Base-by-base conservation (phyloP, 176 grass and related monocot genomes). In the Calamus simplicifolius region DNA sequence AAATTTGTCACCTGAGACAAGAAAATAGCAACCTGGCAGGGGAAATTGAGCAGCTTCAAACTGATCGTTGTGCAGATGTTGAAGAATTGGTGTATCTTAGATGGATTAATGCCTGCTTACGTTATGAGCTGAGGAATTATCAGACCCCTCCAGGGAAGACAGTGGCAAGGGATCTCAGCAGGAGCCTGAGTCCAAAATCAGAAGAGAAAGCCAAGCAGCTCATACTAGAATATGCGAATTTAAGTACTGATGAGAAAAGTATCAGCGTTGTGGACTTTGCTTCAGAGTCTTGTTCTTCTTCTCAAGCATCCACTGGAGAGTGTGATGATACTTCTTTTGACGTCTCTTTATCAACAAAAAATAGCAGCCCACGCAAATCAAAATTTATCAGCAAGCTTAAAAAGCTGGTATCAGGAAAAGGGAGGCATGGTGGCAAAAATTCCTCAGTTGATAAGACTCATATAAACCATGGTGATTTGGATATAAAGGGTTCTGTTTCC, bases 31-130 rank as follows among this genome's bases (percentile, higher is more conserved):
- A 73, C 43, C 12, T 79, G 49, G 25, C 25, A 28, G 73, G 60
- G 19, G 68, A 67, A 16, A 49, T 79, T 5, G 69, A 79, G 65
- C 58, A 60, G 23, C 38, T 73, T 15, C 57, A 61, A 30, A 31
- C 13, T 6, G 64, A 65, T 52, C 68, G 55, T 49, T 54, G 19
- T 10, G 54, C 57, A 25, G 69, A 79, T n/a, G 64, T n/a, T 13
- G 77, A 79, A 35, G 77, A 79, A 57, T 31, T 79, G 14, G 54
- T 79, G 25, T 79, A 79, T 29, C 77, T 79, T 54, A 73, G 62
- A 43, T 79, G 77, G 77, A 53, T 73, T 53, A 79, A 79, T 14
- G 61, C 77, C 56, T 79, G 77, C 54, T 19, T 79, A 6, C 48
- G 68, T n/a, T 61, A 72, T 15, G 55, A 79, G 59, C 57, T 64